Evolutionary conservation across 1,139 yeast genomes (phyloP).

Genomic region (Trichomonascaceae sp.): DNA sequence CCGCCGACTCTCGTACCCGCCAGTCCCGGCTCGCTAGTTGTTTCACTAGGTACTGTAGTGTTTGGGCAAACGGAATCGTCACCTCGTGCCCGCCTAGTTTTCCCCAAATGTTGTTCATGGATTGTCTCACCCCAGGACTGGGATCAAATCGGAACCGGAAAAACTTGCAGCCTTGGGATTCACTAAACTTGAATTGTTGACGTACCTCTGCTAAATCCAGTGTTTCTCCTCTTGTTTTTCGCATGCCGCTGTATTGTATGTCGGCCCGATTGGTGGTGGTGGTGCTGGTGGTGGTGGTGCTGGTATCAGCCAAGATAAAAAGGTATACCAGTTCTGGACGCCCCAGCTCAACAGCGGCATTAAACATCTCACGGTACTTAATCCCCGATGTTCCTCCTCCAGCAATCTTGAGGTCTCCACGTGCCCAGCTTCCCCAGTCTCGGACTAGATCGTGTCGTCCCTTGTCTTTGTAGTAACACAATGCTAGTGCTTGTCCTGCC

Average conservation of each 20-base stretch:
- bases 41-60: constrained; percentile 49
- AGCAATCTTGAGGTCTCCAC: neutral
- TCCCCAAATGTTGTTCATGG: constrained; percentile 87
- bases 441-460: neutral
- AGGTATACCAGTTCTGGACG: neutral
- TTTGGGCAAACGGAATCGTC: constrained; percentile 43
- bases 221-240: neutral
- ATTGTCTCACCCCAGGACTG: constrained; percentile 52
- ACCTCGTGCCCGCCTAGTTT: constrained; percentile 53
- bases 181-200: constrained; percentile 4
- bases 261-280: neutral
- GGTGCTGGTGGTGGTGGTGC: neutral
- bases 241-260: neutral
- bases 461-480: neutral
- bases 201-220: neutral
- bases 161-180: constrained; percentile 63
- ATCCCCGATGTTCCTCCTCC: neutral
- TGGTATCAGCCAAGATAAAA: neutral
- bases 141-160: constrained; percentile 85
- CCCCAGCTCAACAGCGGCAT: neutral
- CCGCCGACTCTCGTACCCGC: constrained; percentile 87
- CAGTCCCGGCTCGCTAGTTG: constrained; percentile 81
- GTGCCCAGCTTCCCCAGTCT: neutral
- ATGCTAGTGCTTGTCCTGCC: constrained; percentile 66
- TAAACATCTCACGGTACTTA: neutral